Percentiles rank a stretch among this genome's conserved stretches.
phyloP scores from a whole-genome alignment of 2,329 filamentous ascomycete genomes.

The Macrophomina phaseolina region DNA sequence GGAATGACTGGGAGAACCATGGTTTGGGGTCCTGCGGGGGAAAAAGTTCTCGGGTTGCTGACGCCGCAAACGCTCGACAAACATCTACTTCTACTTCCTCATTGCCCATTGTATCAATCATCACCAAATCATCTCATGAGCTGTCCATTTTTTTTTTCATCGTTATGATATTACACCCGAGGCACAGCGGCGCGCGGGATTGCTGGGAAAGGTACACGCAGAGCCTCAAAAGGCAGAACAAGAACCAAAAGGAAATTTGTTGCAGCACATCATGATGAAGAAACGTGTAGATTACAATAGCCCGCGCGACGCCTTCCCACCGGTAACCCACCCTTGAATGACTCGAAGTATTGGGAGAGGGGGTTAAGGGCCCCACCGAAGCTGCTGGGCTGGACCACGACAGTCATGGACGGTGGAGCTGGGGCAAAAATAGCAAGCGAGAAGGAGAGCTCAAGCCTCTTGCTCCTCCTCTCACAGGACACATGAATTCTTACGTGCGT shows the following conservation, averaged over 20 bases:
- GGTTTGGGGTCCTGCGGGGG: neutral
- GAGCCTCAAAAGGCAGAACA: neutral
- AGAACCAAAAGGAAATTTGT: neutral
- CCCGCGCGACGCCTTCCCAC: neutral
- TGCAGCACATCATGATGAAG: neutral
- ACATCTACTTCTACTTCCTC: neutral
- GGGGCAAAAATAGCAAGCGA: conserved; percentile 11
- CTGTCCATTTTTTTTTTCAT: neutral
- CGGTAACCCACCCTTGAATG: neutral
- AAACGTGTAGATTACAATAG: neutral
- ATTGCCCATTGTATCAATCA: conserved; percentile 1
- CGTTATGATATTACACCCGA: too few relatives aligned
- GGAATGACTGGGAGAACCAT: neutral
- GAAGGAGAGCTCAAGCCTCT: neutral
- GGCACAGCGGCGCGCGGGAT: neutral
- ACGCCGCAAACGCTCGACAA: neutral
- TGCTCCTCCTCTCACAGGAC: neutral
- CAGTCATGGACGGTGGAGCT: neutral
- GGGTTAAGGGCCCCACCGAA: neutral
- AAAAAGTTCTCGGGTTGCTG: neutral
- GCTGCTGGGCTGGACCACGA: conserved; percentile 5
- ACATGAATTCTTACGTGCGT: conserved; percentile 1
- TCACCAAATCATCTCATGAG: neutral
- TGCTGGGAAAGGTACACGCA: neutral
- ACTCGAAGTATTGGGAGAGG: neutral